phyloP scores from a whole-genome alignment of 1,284 basidiomycete genomes.

The Cryptococcus sp. region DNA sequence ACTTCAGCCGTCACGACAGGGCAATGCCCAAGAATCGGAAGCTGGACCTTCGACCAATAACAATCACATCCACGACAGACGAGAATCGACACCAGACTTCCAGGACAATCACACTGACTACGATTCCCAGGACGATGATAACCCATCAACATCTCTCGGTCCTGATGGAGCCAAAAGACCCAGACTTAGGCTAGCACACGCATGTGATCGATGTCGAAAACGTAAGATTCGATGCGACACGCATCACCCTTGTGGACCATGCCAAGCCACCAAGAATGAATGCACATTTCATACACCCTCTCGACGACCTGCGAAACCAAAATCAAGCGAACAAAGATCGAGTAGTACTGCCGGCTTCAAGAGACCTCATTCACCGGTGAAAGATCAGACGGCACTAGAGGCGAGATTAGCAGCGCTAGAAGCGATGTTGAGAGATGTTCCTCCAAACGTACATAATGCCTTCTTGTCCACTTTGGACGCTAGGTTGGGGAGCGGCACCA shows the following conservation, averaged over 20 bases:
- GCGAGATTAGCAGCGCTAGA: conserved; percentile 46
- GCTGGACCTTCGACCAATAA: conserved; percentile 1
- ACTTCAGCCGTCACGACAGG: background rate
- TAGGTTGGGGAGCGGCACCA: conserved; percentile 37
- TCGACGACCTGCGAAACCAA: conserved; percentile 40
- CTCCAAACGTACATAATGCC: conserved; percentile 48
- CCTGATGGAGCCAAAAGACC: conserved; percentile 39
- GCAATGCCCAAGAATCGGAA: background rate
- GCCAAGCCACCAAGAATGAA: conserved; percentile 43
- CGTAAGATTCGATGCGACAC: conserved; percentile 48
- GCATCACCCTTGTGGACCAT: conserved; percentile 49
- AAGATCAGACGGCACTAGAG: conserved; percentile 40
- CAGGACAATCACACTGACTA: conserved; percentile 4
- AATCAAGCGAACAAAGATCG: conserved; percentile 11
- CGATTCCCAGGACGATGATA: conserved; percentile 17
- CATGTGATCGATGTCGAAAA: conserved; percentile 42
- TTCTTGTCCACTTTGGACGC: conserved; percentile 45
- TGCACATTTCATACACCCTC: conserved; percentile 50
- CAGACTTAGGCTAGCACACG: conserved; percentile 43
- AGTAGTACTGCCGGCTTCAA: conserved; percentile 20
- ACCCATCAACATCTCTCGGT: background rate
- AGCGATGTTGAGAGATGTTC: conserved; percentile 45
- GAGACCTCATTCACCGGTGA: conserved; percentile 28
- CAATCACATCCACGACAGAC: background rate
- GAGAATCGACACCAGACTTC: background rate